A percentile compares a stretch with the other conserved stretches of the same genome.
These are phyloP conservation scores for Lindgomyces ingoldianus DNA, from an alignment of 495 filamentous ascomycete species.

Conservation along the genomic window DNA sequence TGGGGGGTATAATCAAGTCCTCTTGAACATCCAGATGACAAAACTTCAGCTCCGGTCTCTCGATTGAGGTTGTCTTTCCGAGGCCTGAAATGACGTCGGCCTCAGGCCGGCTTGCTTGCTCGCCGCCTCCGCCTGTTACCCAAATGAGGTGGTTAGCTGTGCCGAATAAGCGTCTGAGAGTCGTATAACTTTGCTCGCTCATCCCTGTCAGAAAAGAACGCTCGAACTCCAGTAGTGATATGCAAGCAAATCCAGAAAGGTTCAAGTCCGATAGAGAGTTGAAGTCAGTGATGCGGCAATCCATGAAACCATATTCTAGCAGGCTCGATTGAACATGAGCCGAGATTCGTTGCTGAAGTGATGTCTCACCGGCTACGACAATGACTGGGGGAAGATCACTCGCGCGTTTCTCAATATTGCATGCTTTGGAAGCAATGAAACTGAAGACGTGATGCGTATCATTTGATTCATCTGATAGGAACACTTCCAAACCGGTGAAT, in stretches of 20 bases:
- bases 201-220: background rate
- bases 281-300: background rate
- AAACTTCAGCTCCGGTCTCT: slow-evolving; percentile 37
- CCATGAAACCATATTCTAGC: background rate
- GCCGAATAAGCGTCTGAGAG: background rate
- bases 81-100: slow-evolving; percentile 41
- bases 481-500: background rate
- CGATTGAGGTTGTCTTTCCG: slow-evolving; percentile 37
- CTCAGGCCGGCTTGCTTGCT: slow-evolving; percentile 38
- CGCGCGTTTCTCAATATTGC: background rate
- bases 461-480: background rate
- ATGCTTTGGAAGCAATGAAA: background rate
- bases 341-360: background rate
- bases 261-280: too few species aligned
- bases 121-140: slow-evolving; percentile 43
- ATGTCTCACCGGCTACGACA: background rate
- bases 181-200: background rate
- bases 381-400: too few species aligned
- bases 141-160: slow-evolving; percentile 36
- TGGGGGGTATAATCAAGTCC: background rate
- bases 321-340: background rate
- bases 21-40: too few species aligned
- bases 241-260: background rate
- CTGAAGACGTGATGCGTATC: background rate
- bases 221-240: background rate